A percentile compares a stretch with the other conserved stretches of the same genome.
These are phyloP conservation scores for Melastoma malabathricum DNA, from an alignment of 345 rosid genomes.

Conservation along the genomic window DNA sequence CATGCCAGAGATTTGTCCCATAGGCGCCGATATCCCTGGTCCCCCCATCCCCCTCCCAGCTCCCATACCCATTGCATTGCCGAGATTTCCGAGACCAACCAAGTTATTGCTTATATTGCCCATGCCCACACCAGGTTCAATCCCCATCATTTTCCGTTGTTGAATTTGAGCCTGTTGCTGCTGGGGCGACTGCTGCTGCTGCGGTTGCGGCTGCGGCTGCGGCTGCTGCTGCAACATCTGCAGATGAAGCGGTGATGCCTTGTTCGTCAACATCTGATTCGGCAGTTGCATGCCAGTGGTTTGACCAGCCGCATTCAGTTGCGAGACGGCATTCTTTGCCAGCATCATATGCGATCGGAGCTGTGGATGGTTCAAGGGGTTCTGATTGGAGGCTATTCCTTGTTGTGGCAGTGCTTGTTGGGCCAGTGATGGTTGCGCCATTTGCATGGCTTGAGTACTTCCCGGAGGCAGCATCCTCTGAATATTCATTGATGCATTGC, in stretches of 20 bases:
- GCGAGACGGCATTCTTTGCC: slow-evolving; percentile 43
- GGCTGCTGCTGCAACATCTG: slow-evolving; percentile 57
- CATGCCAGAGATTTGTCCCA: slow-evolving; percentile 44
- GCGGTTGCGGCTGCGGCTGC: slow-evolving; percentile 27
- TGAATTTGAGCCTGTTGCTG: slow-evolving; percentile 33
- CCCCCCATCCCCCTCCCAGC: slow-evolving; percentile 60
- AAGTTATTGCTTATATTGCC: slow-evolving; percentile 54
- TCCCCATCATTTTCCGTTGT: slow-evolving; percentile 60
- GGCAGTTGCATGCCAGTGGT: slow-evolving; percentile 61
- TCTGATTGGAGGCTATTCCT: slow-evolving; percentile 37
- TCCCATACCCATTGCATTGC: slow-evolving; percentile 50
- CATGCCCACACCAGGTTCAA: slow-evolving; percentile 38
- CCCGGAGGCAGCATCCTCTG: slow-evolving; percentile 67
- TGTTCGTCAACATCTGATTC: slow-evolving; percentile 54
- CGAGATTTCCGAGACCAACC: slow-evolving; percentile 24
- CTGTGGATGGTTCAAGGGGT: slow-evolving; percentile 52
- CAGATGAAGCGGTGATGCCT: slow-evolving; percentile 47
- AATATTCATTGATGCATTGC: slow-evolving; percentile 37
- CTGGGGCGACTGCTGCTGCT: slow-evolving; percentile 29
- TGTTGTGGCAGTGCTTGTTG: slow-evolving; percentile 26
- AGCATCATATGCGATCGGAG: slow-evolving; percentile 59
- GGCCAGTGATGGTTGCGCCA: slow-evolving; percentile 45
- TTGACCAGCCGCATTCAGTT: slow-evolving; percentile 49
- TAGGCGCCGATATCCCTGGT: slow-evolving; percentile 58
- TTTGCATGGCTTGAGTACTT: slow-evolving; percentile 56